These are phyloP conservation scores for Talaromyces piceae DNA, from an alignment of 2,329 filamentous ascomycete genomes.

Conservation along the genomic window DNA sequence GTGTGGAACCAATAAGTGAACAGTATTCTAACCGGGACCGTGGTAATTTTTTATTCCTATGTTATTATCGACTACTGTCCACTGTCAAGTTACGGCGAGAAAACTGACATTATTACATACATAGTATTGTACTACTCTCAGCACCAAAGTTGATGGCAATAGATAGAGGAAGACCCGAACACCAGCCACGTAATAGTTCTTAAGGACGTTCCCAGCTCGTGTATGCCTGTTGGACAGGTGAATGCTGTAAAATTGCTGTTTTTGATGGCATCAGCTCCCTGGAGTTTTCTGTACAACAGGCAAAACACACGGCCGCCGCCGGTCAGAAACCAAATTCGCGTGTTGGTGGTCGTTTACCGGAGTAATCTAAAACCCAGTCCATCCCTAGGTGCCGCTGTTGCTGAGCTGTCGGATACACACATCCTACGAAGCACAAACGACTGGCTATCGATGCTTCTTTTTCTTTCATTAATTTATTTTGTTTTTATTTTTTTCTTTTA, in stretches of 20 bases:
- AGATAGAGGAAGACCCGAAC: too few species aligned
- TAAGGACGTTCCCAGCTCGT: not conserved
- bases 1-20: not conserved
- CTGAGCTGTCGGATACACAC: not conserved
- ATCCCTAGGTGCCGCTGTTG: too few species aligned
- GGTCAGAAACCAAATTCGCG: not conserved
- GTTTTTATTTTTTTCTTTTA: not conserved
- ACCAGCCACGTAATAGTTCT: not conserved
- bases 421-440: too few species aligned
- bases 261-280: not conserved
- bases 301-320: not conserved
- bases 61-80: not conserved
- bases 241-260: not conserved
- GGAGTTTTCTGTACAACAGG: too few species aligned
- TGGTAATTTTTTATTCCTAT: not conserved
- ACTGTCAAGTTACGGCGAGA: not conserved
- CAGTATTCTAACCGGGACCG: not conserved
- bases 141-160: not conserved
- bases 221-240: not conserved
- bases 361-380: too few species aligned
- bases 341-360: too few species aligned
- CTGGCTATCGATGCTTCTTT: not conserved
- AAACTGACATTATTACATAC: not conserved
- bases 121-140: too few species aligned
- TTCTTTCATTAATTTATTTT: too few species aligned